Conservation (phyloP, 306 rosid species). For the Vicia villosa region DNA sequence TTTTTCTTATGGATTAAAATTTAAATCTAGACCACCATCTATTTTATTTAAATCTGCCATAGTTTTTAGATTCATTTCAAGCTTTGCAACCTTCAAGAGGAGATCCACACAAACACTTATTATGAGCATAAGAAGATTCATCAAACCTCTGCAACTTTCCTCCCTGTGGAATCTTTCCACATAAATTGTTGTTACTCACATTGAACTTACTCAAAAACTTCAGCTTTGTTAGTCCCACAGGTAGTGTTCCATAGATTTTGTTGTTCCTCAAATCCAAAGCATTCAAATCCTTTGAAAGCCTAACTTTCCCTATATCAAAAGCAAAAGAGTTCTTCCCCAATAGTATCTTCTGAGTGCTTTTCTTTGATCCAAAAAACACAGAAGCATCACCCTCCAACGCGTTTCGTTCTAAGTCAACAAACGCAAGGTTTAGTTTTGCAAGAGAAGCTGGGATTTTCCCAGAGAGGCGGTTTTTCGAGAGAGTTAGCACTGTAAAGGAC, state of each 20-base stretch:
- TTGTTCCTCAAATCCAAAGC: constrained; percentile 36
- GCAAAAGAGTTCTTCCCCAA: constrained; percentile 12
- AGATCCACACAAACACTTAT: constrained; percentile 41
- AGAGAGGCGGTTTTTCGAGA: constrained; percentile 23
- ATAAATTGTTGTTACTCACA: constrained; percentile 37
- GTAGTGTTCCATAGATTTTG: constrained; percentile 25
- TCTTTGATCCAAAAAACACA: constrained; percentile 31
- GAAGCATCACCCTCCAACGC: constrained; percentile 40
- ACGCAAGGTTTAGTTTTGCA: constrained; percentile 21
- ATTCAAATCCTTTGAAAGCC: constrained; percentile 13
- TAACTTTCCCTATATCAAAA: constrained; percentile 38
- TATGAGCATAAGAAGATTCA: constrained; percentile 6
- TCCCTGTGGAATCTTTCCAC: constrained; percentile 30
- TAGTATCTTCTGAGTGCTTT: constrained; percentile 24
- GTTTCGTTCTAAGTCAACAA: constrained; percentile 32
- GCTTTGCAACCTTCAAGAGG: constrained; percentile 30
- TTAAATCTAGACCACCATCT: background rate
- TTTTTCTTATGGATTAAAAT: background rate
- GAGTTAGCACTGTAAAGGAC: background rate
- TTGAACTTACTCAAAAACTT: constrained; percentile 24
- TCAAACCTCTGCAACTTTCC: constrained; percentile 35
- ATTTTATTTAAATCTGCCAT: background rate
- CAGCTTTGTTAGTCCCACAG: constrained; percentile 15
- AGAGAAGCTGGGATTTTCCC: constrained; percentile 39
- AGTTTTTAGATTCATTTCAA: background rate